Evolutionary conservation across 1,284 basidiomycete species (phyloP).

Genomic region (Trichosporon sp.): DNA sequence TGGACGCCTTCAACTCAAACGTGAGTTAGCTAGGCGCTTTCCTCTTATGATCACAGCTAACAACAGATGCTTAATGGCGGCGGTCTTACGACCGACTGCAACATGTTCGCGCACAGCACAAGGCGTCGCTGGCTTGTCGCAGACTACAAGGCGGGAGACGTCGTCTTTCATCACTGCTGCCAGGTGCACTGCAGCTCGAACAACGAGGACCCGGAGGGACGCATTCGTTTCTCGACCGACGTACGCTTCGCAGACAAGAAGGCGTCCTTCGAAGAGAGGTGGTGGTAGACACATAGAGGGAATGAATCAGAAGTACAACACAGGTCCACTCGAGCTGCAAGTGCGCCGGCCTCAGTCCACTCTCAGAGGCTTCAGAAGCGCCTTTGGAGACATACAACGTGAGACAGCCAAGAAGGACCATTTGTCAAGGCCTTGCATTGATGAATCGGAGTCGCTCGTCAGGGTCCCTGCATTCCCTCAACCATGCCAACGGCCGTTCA

Average conservation of each 20-base stretch:
- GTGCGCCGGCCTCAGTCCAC: no score
- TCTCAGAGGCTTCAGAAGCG: no score
- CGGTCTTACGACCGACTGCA: constrained; percentile 11
- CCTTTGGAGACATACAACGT: no score
- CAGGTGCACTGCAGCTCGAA: constrained; percentile 17
- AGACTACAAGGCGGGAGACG: constrained; percentile 20
- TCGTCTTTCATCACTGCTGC: constrained; percentile 20
- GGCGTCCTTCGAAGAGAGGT: constrained; percentile 12
- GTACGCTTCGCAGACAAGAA: constrained; percentile 14
- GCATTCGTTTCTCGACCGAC: constrained; percentile 16
- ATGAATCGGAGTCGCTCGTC: no score
- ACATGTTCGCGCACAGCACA: constrained; percentile 3
- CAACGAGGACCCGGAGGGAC: constrained; percentile 12
- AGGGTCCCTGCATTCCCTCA: no score
- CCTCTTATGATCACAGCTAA: not conserved
- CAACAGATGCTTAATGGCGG: constrained; percentile 15
- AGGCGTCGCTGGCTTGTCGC: constrained; percentile 17
- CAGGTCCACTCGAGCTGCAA: no score
- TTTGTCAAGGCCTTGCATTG: no score
- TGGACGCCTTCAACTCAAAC: constrained; percentile 28
- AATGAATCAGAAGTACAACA: not conserved
- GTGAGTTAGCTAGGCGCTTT: constrained; percentile 9
- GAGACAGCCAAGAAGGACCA: no score
- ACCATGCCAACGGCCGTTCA: no score
- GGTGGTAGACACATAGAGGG: constrained; percentile 1